Conservation (phyloP, 371 early-diverging fungal genomes). For the Actinomortierella wolfii region DNA sequence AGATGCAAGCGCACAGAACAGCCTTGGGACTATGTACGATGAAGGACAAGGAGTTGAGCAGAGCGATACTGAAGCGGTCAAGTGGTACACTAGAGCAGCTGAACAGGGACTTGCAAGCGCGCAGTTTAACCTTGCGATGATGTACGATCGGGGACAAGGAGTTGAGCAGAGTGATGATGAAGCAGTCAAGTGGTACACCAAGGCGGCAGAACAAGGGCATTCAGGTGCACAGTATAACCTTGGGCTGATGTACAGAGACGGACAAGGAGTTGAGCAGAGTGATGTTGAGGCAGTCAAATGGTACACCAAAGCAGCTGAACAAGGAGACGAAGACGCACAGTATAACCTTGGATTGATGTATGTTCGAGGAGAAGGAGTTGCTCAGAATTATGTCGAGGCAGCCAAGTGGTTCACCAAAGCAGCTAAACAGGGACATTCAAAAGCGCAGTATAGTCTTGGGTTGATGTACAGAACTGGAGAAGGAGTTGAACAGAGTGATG, state of each 20-base stretch:
- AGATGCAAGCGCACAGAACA: constrained; percentile 81
- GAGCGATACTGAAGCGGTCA: constrained; percentile 58
- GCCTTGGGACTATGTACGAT: constrained; percentile 76
- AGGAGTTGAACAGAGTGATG: constrained; percentile 67
- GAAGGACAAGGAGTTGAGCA: constrained; percentile 75
- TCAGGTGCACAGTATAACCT: constrained; percentile 53
- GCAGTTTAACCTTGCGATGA: constrained; percentile 87
- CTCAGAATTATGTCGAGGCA: constrained; percentile 66
- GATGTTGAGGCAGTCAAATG: constrained; percentile 75
- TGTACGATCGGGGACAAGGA: constrained; percentile 80
- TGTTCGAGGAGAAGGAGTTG: constrained; percentile 81
- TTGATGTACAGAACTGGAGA: constrained; percentile 86
- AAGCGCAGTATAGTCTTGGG: constrained; percentile 82
- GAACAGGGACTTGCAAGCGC: constrained; percentile 82
- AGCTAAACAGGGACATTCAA: constrained; percentile 66
- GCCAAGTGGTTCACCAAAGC: constrained; percentile 72
- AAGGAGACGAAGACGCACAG: constrained; percentile 72
- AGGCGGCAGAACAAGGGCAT: constrained; percentile 50
- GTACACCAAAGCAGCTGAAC: constrained; percentile 75
- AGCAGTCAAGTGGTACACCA: constrained; percentile 61
- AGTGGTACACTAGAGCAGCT: constrained; percentile 82
- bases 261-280: constrained; percentile 66
- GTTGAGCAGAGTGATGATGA: constrained; percentile 55
- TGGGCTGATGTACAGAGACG: constrained; percentile 80
- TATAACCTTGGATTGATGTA: constrained; percentile 78